Evolutionary conservation across 2,329 filamentous ascomycete genomes (phyloP).

Genomic region (Scopulariopsis brevicaulis): DNA sequence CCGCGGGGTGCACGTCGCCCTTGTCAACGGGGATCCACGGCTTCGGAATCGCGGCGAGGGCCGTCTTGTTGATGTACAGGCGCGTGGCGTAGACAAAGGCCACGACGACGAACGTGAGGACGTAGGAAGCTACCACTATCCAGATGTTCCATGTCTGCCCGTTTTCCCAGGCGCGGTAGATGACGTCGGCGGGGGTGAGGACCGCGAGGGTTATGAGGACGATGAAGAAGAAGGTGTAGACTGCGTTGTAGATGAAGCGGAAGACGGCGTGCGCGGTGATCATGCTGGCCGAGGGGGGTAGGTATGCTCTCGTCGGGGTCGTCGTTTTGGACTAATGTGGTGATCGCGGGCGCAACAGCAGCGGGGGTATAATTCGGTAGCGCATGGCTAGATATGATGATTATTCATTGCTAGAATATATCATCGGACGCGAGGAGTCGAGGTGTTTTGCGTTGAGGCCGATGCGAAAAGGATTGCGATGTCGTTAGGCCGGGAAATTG

Average conservation of each 20-base stretch:
- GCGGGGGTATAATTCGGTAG: slow-evolving; percentile 2
- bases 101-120: slow-evolving; percentile 59
- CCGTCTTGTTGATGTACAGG: slow-evolving; percentile 76
- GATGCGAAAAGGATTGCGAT: not conserved
- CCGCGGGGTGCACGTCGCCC: slow-evolving; percentile 64
- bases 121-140: slow-evolving; percentile 65
- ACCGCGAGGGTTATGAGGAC: slow-evolving; percentile 63
- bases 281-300: slow-evolving; percentile 11
- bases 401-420: slow-evolving; percentile 3
- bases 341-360: not conserved
- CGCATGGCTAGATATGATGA: not conserved
- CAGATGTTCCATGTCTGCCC: slow-evolving; percentile 69
- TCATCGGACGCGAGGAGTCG: not conserved
- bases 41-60: slow-evolving; percentile 75
- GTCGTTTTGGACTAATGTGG: not conserved
- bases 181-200: slow-evolving; percentile 68
- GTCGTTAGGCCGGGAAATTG: not conserved
- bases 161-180: slow-evolving; percentile 63
- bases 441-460: not conserved
- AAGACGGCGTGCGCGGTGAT: slow-evolving; percentile 45
- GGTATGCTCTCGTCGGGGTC: not conserved
- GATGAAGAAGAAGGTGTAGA: slow-evolving; percentile 67
- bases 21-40: slow-evolving; percentile 77
- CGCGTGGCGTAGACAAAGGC: slow-evolving; percentile 69
- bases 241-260: slow-evolving; percentile 68